Conservation (phyloP, 495 filamentous ascomycete genomes). For the Chaetomium fimeti region DNA sequence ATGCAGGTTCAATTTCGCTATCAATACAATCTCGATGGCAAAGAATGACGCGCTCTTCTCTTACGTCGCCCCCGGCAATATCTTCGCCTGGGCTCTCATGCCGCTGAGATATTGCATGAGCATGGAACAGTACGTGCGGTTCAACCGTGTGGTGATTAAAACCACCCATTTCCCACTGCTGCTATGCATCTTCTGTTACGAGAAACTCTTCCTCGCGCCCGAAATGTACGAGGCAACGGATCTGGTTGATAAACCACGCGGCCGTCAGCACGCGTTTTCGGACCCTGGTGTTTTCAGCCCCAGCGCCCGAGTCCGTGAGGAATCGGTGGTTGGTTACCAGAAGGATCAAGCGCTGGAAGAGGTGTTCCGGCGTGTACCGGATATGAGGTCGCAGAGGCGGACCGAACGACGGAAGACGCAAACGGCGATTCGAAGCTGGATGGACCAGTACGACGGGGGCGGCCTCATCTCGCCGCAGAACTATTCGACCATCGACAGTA, state of each 20-base stretch:
- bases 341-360: slow-evolving; percentile 91
- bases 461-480: slow-evolving; percentile 58
- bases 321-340: slow-evolving; percentile 77
- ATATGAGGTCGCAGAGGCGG: slow-evolving; percentile 49
- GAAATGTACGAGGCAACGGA: slow-evolving; percentile 74
- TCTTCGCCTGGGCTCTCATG: slow-evolving; percentile 80
- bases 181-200: slow-evolving; percentile 81
- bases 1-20: slow-evolving; percentile 73
- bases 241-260: slow-evolving; percentile 52
- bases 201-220: slow-evolving; percentile 68
- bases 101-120: slow-evolving; percentile 76
- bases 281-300: slow-evolving; percentile 66
- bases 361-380: slow-evolving; percentile 67
- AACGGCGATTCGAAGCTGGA: slow-evolving; percentile 80
- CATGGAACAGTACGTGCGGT: slow-evolving; percentile 70
- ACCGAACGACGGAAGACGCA: slow-evolving; percentile 64
- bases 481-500: slow-evolving; percentile 49
- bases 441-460: slow-evolving; percentile 68
- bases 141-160: slow-evolving; percentile 87
- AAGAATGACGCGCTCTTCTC: slow-evolving; percentile 93
- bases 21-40: slow-evolving; percentile 94
- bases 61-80: slow-evolving; percentile 84
- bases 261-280: slow-evolving; percentile 47
- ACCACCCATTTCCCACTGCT: slow-evolving; percentile 83
- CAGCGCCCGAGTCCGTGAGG: slow-evolving; percentile 67